phyloP scores from a whole-genome alignment of 495 filamentous ascomycete species.

The Penicillium canariense region DNA sequence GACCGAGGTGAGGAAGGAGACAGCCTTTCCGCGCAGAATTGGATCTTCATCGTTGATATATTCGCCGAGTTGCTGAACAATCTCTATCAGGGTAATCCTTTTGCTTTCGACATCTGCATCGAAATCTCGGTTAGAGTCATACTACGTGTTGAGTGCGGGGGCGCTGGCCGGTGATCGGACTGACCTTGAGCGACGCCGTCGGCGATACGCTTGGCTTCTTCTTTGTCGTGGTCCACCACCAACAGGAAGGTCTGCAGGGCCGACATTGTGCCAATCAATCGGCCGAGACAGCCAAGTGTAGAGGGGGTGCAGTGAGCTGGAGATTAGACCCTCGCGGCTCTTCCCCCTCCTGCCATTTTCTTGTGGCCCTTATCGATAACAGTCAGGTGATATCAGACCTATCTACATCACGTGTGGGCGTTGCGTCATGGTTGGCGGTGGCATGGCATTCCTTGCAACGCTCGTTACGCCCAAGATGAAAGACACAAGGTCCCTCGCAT shows the following conservation, averaged over 20 bases:
- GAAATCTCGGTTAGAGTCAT: conserved; percentile 13
- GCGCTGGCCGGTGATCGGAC: neutral
- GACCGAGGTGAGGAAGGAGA: conserved; percentile 66
- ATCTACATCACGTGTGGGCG: conserved; percentile 22
- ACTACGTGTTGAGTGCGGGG: conserved; percentile 20
- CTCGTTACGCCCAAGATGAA: conserved; percentile 20
- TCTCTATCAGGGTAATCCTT: conserved; percentile 60
- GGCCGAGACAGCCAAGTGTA: conserved; percentile 13
- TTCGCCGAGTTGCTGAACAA: conserved; percentile 66
- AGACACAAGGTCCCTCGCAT: conserved; percentile 8
- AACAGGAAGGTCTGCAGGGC: conserved; percentile 65
- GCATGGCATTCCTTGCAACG: conserved; percentile 10
- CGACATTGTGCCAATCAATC: conserved; percentile 49
- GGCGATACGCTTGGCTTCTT: conserved; percentile 59
- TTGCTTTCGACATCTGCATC: conserved; percentile 58
- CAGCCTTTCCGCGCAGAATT: conserved; percentile 60
- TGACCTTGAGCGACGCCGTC: conserved; percentile 56
- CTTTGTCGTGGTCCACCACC: conserved; percentile 59
- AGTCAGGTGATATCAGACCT: conserved; percentile 18
- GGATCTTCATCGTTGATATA: conserved; percentile 71
- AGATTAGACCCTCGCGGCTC: neutral
- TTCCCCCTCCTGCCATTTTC: conserved; percentile 22
- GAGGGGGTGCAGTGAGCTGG: conserved; percentile 3
- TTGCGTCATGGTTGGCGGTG: conserved; percentile 25
- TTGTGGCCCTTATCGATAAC: conserved; percentile 30